A percentile compares a stretch with the other conserved stretches of the same genome.
Evolutionary conservation across 495 filamentous ascomycete genomes (phyloP).

Genomic region (Daldinia vernicosa): DNA sequence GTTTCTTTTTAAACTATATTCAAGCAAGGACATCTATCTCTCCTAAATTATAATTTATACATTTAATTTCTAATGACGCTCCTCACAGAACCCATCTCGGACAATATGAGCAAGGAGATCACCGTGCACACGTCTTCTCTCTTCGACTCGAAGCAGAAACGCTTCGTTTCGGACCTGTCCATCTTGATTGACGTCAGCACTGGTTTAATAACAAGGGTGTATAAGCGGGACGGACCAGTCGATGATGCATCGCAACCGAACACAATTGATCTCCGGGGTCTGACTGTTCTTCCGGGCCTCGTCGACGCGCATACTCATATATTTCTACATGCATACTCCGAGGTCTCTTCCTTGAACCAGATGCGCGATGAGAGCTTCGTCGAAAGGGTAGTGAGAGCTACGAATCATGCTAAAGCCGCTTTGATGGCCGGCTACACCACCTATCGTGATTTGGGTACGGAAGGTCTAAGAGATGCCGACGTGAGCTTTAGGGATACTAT

Average conservation of each 20-base stretch:
- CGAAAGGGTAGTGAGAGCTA: conserved; percentile 60
- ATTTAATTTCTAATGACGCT: neutral
- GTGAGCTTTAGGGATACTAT: conserved; percentile 55
- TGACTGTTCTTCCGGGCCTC: conserved; percentile 59
- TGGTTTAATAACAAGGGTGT: conserved; percentile 55
- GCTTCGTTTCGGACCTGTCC: conserved; percentile 53
- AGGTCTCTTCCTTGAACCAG: conserved; percentile 54
- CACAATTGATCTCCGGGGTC: conserved; percentile 58
- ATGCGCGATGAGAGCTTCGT: conserved; percentile 61
- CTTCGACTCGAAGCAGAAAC: conserved; percentile 59
- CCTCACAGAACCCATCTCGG: conserved; percentile 5
- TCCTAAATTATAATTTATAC: neutral
- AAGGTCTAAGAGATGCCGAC: conserved; percentile 57
- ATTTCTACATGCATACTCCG: conserved; percentile 60
- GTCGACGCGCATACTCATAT: conserved; percentile 65
- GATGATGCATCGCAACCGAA: conserved; percentile 7
- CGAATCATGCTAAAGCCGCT: conserved; percentile 59
- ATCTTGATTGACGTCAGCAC: conserved; percentile 50
- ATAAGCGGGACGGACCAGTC: conserved; percentile 41
- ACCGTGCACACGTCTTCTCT: conserved; percentile 58
- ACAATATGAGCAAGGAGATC: conserved; percentile 26
- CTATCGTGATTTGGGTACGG: conserved; percentile 64
- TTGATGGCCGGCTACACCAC: conserved; percentile 65
- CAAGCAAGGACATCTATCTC: neutral
- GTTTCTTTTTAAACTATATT: no score